These are phyloP conservation scores for Conringia planisiliqua DNA, from an alignment of 345 rosid genomes.

Conservation along the genomic window DNA sequence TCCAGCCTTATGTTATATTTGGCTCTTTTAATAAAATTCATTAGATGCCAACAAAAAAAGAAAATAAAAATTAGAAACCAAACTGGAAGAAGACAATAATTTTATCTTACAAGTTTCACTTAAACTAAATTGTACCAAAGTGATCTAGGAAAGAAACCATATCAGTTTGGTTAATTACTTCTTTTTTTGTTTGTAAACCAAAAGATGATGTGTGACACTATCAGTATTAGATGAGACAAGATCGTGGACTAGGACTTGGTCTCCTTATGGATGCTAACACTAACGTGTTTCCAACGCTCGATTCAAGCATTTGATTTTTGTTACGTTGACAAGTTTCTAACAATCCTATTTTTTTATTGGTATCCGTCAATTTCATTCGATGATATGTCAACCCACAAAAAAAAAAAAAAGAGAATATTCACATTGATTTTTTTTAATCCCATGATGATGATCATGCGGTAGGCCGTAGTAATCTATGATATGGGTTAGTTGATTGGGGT, in stretches of 20 bases:
- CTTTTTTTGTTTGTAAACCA: background rate
- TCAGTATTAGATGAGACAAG: conserved; percentile 1
- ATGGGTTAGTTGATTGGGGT: background rate
- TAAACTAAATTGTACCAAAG: background rate
- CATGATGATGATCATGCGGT: background rate
- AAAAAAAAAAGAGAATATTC: background rate
- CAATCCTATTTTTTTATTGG: conserved; percentile 4
- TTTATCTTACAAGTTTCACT: background rate
- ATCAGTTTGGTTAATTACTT: background rate
- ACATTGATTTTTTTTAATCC: background rate
- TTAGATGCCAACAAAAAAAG: no score
- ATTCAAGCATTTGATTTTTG: background rate
- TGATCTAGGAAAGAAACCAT: background rate
- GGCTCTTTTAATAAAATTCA: no score
- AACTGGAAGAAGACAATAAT: no score
- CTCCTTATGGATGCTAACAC: conserved; percentile 2
- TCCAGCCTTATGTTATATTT: no score
- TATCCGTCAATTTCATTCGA: background rate
- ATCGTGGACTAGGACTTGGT: conserved; percentile 25
- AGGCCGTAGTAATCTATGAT: background rate
- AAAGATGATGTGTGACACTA: background rate
- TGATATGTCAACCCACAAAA: background rate
- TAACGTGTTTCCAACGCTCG: conserved; percentile 22
- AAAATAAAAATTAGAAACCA: no score
- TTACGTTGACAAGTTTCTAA: conserved; percentile 19